Conservation (phyloP, 495 filamentous ascomycete species). For the Trichoderma gamsii region DNA sequence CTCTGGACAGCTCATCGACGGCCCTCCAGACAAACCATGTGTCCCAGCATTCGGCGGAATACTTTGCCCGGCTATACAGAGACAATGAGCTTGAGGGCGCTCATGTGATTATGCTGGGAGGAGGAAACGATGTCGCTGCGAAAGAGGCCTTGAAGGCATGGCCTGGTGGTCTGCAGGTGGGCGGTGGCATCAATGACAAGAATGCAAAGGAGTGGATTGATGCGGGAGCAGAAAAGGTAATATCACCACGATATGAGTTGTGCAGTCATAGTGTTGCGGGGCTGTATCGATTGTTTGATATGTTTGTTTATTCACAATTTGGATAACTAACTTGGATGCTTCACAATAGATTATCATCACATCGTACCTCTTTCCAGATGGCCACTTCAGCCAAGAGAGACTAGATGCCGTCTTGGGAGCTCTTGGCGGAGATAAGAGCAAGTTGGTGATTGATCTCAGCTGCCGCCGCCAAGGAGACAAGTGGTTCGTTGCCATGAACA, state of each 20-base stretch:
- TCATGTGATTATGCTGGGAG: constrained; percentile 94
- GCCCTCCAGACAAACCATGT: constrained; percentile 86
- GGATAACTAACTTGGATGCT: constrained; percentile 8
- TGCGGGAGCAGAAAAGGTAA: constrained; percentile 84
- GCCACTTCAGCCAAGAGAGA: constrained; percentile 66
- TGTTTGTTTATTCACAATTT: too few species aligned
- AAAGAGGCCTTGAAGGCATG: constrained; percentile 67
- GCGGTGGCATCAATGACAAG: constrained; percentile 78
- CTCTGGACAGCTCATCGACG: constrained; percentile 58
- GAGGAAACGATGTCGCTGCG: constrained; percentile 76
- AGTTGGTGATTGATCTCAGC: constrained; percentile 90
- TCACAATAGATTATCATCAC: constrained; percentile 78
- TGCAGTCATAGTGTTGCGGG: background rate
- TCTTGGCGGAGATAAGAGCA: constrained; percentile 65
- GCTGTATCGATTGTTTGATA: constrained; percentile 16
- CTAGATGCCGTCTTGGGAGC: constrained; percentile 64
- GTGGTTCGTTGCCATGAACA: constrained; percentile 96
- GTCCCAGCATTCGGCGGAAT: constrained; percentile 68
- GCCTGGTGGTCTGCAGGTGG: constrained; percentile 74
- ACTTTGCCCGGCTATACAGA: constrained; percentile 77
- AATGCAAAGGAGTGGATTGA: constrained; percentile 87
- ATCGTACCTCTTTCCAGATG: constrained; percentile 72
- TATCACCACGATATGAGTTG: constrained; percentile 21
- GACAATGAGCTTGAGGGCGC: constrained; percentile 66
- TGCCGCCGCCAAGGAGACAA: constrained; percentile 66